These are phyloP conservation scores for Lipomyces oligophaga DNA, from an alignment of 805 yeast species.

Conservation along the genomic window DNA sequence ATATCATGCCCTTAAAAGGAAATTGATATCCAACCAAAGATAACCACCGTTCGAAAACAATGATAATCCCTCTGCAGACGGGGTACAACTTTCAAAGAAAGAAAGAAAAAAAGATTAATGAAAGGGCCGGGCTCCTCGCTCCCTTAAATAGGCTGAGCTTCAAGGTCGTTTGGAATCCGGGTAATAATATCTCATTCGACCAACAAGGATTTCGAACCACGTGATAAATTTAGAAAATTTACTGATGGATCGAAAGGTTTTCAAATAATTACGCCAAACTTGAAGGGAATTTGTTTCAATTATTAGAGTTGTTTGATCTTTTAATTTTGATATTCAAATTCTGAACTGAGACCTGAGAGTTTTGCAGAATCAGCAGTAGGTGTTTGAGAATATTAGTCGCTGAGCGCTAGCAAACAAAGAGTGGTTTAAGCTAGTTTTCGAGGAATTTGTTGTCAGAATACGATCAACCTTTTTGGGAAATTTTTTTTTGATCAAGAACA, in stretches of 20 bases:
- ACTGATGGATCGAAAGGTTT: background rate
- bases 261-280: background rate
- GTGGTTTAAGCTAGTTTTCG: too few relatives aligned
- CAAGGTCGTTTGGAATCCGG: slow-evolving; percentile 2
- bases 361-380: too few relatives aligned
- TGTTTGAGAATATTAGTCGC: too few relatives aligned
- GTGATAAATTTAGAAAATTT: background rate
- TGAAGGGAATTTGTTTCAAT: too few relatives aligned
- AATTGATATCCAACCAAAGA: slow-evolving; percentile 12
- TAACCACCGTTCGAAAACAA: background rate
- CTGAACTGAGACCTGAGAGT: too few relatives aligned
- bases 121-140: background rate
- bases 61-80: slow-evolving; percentile 8
- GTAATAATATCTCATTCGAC: background rate
- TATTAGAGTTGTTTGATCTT: too few relatives aligned
- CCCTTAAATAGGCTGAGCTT: background rate
- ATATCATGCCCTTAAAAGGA: slow-evolving; percentile 14
- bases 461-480: too few relatives aligned
- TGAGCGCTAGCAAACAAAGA: too few relatives aligned
- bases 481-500: too few relatives aligned
- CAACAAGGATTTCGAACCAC: background rate
- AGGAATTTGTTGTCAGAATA: too few relatives aligned
- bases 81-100: slow-evolving; percentile 26
- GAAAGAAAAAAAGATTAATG: slow-evolving; percentile 7
- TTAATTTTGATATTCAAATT: too few relatives aligned